phyloP scores from a whole-genome alignment of 164 flowering plant species.

The Berberis vulgaris region DNA sequence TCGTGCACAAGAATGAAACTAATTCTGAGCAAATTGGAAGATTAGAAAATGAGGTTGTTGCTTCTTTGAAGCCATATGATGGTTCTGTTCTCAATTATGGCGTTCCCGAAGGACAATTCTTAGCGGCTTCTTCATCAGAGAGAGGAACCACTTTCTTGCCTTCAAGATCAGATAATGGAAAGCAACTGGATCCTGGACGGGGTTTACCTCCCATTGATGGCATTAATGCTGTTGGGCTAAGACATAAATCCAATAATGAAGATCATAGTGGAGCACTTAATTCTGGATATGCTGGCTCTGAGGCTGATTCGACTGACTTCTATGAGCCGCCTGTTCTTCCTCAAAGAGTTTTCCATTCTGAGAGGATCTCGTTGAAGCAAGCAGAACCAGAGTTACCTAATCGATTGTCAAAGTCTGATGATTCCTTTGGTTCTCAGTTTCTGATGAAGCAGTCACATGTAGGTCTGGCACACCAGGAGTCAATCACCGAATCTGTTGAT shows the following conservation, averaged over 20 bases:
- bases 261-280: constrained; percentile 20
- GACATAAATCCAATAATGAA: constrained; percentile 24
- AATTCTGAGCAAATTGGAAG: too few species aligned
- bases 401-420: constrained; percentile 76
- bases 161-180: constrained; percentile 12
- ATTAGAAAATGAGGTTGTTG: too few species aligned
- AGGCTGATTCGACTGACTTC: constrained; percentile 34
- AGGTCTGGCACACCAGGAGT: constrained; percentile 25
- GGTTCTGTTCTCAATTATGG: constrained; percentile 13
- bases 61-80: constrained; percentile 8
- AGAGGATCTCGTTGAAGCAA: constrained; percentile 63
- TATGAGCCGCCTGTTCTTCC: constrained; percentile 37
- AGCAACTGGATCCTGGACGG: constrained; percentile 20
- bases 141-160: constrained; percentile 11
- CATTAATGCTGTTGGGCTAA: constrained; percentile 16
- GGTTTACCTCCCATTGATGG: constrained; percentile 18
- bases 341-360: constrained; percentile 54
- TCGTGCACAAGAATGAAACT: constrained; percentile 16
- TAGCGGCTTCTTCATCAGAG: constrained; percentile 13
- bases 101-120: constrained; percentile 22
- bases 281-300: constrained; percentile 31
- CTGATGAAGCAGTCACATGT: constrained; percentile 33
- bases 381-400: constrained; percentile 40
- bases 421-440: constrained; percentile 52
- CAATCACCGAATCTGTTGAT: constrained; percentile 33